Percentiles rank a stretch among this genome's conserved stretches.
phyloP scores from a whole-genome alignment of 2,329 filamentous ascomycete genomes.

The Neoarthrinium moseri region DNA sequence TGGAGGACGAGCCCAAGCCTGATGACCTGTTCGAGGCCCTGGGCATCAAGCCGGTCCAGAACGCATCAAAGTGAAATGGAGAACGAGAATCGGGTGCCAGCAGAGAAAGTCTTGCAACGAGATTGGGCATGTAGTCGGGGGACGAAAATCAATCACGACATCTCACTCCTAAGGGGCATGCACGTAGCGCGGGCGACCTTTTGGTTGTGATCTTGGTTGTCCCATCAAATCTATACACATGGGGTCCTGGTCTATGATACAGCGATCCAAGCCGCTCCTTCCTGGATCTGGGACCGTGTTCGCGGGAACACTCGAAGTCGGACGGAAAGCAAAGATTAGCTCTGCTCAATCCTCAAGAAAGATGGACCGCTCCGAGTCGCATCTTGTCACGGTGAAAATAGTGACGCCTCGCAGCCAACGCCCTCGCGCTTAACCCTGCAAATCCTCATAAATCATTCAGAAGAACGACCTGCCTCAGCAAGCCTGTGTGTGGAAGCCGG shows the following conservation, averaged over 20 bases:
- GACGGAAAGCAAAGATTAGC: slow-evolving; percentile 1
- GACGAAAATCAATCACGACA: too few relatives aligned
- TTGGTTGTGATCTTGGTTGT: neutral
- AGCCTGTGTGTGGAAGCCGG: neutral
- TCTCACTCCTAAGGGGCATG: too few relatives aligned
- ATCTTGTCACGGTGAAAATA: too few relatives aligned
- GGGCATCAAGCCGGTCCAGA: slow-evolving; percentile 34
- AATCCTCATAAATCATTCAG: slow-evolving; percentile 7
- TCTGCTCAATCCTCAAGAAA: neutral
- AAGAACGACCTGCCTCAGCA: neutral
- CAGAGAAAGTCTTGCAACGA: too few relatives aligned
- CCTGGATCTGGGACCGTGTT: neutral
- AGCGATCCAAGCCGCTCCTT: neutral
- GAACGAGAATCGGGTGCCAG: neutral
- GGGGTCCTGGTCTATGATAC: slow-evolving; percentile 6
- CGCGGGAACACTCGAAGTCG: slow-evolving; percentile 1
- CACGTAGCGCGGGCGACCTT: too few relatives aligned
- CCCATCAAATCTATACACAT: slow-evolving; percentile 2
- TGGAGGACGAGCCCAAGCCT: slow-evolving; percentile 54
- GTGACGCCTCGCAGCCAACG: too few relatives aligned
- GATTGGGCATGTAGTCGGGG: too few relatives aligned
- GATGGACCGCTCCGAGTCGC: too few relatives aligned
- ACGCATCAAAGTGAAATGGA: neutral
- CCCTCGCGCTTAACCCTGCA: slow-evolving; percentile 6
- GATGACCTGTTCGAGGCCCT: slow-evolving; percentile 50